A percentile compares a stretch with the other conserved stretches of the same genome.
phyloP scores from a whole-genome alignment of 768 basidiomycete genomes.

The Auricularia cornea region DNA sequence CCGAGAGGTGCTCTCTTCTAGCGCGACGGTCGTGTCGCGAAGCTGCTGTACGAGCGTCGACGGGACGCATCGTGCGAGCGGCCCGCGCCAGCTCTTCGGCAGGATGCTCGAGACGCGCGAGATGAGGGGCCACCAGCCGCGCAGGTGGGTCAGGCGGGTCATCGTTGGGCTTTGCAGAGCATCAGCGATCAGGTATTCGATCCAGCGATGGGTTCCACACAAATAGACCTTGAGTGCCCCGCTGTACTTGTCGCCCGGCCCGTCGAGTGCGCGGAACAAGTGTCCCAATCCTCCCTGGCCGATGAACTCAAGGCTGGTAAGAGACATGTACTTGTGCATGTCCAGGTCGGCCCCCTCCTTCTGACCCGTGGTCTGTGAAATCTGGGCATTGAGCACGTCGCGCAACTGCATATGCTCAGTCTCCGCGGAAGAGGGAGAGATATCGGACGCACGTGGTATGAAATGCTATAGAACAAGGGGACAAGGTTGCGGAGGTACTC shows the following conservation, averaged over 20 bases:
- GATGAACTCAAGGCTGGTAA: conserved; percentile 40
- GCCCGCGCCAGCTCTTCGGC: not conserved
- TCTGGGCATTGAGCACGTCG: not conserved
- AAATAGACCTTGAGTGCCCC: not conserved
- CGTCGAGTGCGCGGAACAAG: conserved; percentile 40
- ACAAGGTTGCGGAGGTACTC: not conserved
- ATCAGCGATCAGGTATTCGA: too few relatives aligned
- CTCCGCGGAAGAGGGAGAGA: not conserved
- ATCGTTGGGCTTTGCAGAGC: not conserved
- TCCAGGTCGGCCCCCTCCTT: conserved; percentile 20
- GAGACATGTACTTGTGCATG: conserved; percentile 27
- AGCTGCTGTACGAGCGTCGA: not conserved
- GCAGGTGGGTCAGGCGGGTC: not conserved
- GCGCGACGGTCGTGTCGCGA: conserved; percentile 24
- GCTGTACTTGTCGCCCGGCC: conserved; percentile 11
- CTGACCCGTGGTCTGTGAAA: not conserved
- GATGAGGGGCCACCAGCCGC: not conserved
- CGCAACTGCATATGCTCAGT: not conserved
- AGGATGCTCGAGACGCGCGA: not conserved
- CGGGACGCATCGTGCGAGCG: not conserved
- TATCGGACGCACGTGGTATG: not conserved
- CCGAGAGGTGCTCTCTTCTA: not conserved
- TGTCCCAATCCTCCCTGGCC: conserved; percentile 43
- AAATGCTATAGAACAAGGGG: not conserved
- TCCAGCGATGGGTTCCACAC: not conserved